Evolutionary conservation across 108 stramenopile genomes (phyloP).

Genomic region (Cyclotella baltica): DNA sequence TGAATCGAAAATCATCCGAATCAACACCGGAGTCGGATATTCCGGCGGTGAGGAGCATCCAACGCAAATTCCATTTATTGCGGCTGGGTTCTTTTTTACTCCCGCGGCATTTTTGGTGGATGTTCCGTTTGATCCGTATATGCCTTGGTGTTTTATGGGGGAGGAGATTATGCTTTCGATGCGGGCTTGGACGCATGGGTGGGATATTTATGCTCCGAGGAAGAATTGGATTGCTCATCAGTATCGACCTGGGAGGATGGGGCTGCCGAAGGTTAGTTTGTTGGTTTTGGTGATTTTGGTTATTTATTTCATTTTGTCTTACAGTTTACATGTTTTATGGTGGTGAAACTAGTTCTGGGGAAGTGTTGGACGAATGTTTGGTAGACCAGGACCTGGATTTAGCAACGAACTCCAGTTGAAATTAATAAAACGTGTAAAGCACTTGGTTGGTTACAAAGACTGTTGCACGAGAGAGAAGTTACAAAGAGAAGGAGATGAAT

Average conservation of each 20-base stretch:
- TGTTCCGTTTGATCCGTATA: constrained; percentile 93
- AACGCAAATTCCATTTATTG: constrained; percentile 71
- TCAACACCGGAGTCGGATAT: constrained; percentile 63
- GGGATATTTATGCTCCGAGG: constrained; percentile 94
- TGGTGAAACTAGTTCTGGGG: constrained; percentile 82
- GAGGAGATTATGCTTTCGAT: constrained; percentile 93
- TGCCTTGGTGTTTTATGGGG: constrained; percentile 99
- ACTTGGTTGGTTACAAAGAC: constrained; percentile 74
- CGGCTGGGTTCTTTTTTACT: constrained; percentile 96
- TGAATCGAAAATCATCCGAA: constrained; percentile 83
- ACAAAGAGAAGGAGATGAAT: constrained; percentile 51
- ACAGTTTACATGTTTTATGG: background rate
- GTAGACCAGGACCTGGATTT: constrained; percentile 66
- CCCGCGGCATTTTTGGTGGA: constrained; percentile 77
- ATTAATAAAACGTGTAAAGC: constrained; percentile 74
- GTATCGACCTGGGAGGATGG: constrained; percentile 86
- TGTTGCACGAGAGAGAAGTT: constrained; percentile 58
- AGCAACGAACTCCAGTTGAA: constrained; percentile 45
- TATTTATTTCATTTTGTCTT: background rate
- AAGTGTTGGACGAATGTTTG: constrained; percentile 79
- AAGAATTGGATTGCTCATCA: constrained; percentile 92
- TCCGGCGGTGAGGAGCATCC: constrained; percentile 36
- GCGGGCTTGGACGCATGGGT: constrained; percentile 92
- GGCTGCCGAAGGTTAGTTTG: constrained; percentile 72
- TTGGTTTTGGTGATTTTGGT: background rate